Evolutionary conservation across 192 early-diverging fungal species (phyloP).

Genomic region (Coemansia sp.): DNA sequence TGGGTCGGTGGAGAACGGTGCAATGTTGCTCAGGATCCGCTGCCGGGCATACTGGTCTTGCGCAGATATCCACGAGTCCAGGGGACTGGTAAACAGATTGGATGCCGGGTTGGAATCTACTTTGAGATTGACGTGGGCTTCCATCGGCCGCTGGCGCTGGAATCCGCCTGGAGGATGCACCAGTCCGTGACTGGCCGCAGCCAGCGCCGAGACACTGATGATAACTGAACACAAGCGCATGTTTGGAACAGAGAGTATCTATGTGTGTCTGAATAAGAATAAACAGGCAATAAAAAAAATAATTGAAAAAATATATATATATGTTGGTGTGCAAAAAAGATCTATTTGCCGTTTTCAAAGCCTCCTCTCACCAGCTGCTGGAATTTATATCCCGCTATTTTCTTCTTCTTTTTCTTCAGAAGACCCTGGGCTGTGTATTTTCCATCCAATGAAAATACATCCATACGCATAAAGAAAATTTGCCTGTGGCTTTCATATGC

Average conservation of each 20-base stretch:
- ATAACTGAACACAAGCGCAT: no score
- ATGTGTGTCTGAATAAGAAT: no score
- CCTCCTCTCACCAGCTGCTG: no score
- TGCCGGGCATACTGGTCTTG: constrained; percentile 9
- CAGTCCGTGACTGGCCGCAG: background rate
- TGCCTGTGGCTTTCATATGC: background rate
- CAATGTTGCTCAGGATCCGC: constrained; percentile 38
- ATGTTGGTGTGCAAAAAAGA: background rate
- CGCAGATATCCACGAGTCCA: constrained; percentile 14
- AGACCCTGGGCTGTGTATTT: background rate
- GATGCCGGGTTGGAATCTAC: background rate
- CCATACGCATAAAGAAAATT: no score
- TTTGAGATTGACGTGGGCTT: background rate
- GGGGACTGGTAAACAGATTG: background rate
- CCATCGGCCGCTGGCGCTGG: background rate
- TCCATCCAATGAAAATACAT: background rate
- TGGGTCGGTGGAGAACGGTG: constrained; percentile 20
- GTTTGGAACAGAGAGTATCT: no score
- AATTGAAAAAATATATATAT: no score
- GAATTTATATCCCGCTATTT: background rate
- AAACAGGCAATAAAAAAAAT: background rate
- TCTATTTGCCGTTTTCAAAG: background rate
- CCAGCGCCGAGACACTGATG: background rate
- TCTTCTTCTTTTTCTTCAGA: background rate
- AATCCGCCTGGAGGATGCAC: background rate